These are phyloP conservation scores for Lobulomyces angularis DNA, from an alignment of 192 early-diverging fungal species.

Conservation along the genomic window DNA sequence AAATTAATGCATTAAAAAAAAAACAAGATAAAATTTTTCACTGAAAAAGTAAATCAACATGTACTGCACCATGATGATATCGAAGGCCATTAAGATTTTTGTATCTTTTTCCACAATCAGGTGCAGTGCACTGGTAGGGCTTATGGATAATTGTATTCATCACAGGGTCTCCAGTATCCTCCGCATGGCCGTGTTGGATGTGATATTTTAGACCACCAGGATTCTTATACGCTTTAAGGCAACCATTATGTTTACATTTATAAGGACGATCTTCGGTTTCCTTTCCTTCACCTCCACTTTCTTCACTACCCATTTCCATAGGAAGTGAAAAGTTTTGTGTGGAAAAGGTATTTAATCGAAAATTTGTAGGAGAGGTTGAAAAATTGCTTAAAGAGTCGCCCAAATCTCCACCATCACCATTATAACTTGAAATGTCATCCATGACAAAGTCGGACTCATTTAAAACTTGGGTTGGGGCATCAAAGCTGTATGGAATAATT, in stretches of 20 bases:
- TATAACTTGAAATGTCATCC: constrained; percentile 14
- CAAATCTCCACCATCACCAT: too few species aligned
- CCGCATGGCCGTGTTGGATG: constrained; percentile 86
- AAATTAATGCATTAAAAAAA: too few species aligned
- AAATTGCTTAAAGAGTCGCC: not conserved
- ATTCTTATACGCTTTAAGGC: constrained; percentile 96
- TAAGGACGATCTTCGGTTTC: constrained; percentile 70
- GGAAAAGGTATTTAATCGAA: constrained; percentile 3
- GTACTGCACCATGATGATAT: too few species aligned
- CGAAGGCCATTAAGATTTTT: constrained; percentile 95
- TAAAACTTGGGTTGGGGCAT: constrained; percentile 19
- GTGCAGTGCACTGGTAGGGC: constrained; percentile 52
- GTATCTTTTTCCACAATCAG: constrained; percentile 83
- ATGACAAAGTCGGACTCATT: constrained; percentile 23
- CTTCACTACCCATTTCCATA: constrained; percentile 22
- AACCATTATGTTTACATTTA: constrained; percentile 72
- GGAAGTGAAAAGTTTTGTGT: constrained; percentile 6
- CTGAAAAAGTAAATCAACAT: too few species aligned
- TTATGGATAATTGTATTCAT: constrained; percentile 48
- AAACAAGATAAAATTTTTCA: too few species aligned
- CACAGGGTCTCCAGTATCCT: constrained; percentile 48
- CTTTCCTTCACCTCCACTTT: constrained; percentile 24
- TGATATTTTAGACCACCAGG: constrained; percentile 98
- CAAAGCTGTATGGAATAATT: constrained; percentile 20
- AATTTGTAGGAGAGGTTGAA: constrained; percentile 5